Evolutionary conservation across 129 eudicot species (phyloP), one percentile per base, ranked within the genome.

Genomic region (Lactuca sativa): DNA sequence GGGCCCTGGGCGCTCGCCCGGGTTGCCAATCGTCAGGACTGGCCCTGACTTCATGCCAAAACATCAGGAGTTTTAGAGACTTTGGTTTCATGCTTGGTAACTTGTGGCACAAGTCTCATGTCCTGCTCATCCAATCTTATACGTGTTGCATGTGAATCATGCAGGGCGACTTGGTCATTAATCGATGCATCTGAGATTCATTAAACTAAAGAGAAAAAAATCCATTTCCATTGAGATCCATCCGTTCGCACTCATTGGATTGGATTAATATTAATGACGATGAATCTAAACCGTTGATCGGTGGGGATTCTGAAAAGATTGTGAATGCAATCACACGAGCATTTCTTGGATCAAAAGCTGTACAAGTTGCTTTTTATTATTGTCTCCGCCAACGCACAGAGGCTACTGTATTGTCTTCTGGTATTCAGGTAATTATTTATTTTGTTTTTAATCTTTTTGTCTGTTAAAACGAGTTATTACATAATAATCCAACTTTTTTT

Each of bases 131-230:
- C 96, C 18, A 71, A 74, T 81, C 64, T 95, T 59, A 72, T 83
- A 66, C 86, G 93, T 71, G 93, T 86, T 82, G 95, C 99, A 76
- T 87, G 85, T 63, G 99, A 95, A 84, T 87, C 91, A 8, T 90
- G 93, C 75, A 86, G 86, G 85, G 90, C 90, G 30, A 78, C 87
- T 72, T 95, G 99, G 97, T 90, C 82, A 57, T 72, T 95, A 41
- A 76, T 90, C 37, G 92, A 87, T 80, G 93, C 93, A 34, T 78
- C 78, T 69, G 99, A 95, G 83, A 70, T 81, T 65, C 80, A 80
- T 7, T 80, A 80, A 41, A 52, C 69, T 11, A 85, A 80, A 68
- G 83, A 58, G 65, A 73, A 70, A 69, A 73, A 57, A 71, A 60
- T 48, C n/a, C 70, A 9, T 95, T 95, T 70, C 99, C 97, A 6